Base-by-base conservation (phyloP, 495 filamentous ascomycete genomes). In the Talaromyces proteolyticus region DNA sequence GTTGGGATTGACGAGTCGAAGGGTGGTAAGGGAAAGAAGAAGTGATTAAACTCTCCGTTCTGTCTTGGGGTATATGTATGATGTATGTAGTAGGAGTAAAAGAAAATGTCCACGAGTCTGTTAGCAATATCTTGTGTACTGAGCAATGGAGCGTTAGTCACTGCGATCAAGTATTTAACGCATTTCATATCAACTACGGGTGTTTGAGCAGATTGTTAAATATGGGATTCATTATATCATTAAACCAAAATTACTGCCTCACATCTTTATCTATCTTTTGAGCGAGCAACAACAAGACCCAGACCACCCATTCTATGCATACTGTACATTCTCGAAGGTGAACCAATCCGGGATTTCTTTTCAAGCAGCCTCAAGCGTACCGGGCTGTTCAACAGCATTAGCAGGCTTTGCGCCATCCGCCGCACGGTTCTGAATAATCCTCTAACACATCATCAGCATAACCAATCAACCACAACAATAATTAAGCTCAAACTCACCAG, bases 401-500 rank as follows among this genome's bases (percentile, higher is more conserved):
- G 67, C 69, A 38, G 71, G 72, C 56, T 73, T 66, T 40, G 70
- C 65, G 44, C 70, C 67, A 53, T 73, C 66, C 53, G 63, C n/a
- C 43, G 68, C 60, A 52, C 63, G 64, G 58, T 78, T 78, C 52
- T 77, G 73, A 47, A 74, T 73, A 56, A 78, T 69, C 61, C 75
- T 61, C 75, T 78, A 16, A 10, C 36, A 49, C 48, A 52, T 40
- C 47, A 36, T 41, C 14, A 47, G 19, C 4, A 12, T 49, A 36
- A 1, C 21, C 6, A 14, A 25, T 3, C 24, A 11, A 10, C 14
- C 19, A 29, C 21, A 5, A 23, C 7, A 40, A 19, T 17, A n/a
- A 20, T 17, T 22, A 12, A 16, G n/a, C n/a, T n/a, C n/a, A 37
- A 22, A 76, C 86, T 59, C 70, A 92, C 89, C 65, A 96, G 72